These are phyloP conservation scores for Zymoseptoria pseudotritici DNA, from an alignment of 2,329 filamentous ascomycete species.

Conservation along the genomic window DNA sequence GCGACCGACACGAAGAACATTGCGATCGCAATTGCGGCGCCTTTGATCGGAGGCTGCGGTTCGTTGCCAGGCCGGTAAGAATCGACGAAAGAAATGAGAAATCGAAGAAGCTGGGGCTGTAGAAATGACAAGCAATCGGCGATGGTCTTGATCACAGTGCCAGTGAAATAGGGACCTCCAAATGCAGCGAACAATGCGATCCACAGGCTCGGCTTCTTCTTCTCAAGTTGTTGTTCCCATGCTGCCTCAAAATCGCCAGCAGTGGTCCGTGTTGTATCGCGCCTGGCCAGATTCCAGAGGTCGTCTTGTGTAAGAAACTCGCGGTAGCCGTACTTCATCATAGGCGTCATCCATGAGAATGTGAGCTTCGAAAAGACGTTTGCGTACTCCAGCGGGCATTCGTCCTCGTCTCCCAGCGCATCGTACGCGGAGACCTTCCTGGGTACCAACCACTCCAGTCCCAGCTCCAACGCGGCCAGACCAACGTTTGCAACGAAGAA, in stretches of 20 bases:
- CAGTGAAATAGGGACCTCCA: conserved; percentile 73
- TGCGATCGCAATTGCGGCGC: conserved; percentile 75
- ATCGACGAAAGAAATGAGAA: conserved; percentile 74
- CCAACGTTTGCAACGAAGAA: conserved; percentile 66
- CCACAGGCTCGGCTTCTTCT: conserved; percentile 76
- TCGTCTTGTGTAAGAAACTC: conserved; percentile 90
- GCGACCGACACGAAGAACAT: conserved; percentile 86
- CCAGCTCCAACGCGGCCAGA: conserved; percentile 62
- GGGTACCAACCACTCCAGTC: conserved; percentile 80
- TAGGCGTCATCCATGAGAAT: conserved; percentile 96
- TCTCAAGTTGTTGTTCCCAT: conserved; percentile 68
- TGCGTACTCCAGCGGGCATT: conserved; percentile 80
- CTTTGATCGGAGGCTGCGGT: conserved; percentile 72
- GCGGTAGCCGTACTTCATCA: conserved; percentile 94
- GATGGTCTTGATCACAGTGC: conserved; percentile 77
- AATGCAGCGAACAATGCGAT: conserved; percentile 76
- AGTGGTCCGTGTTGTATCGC: conserved; percentile 71
- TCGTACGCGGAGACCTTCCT: conserved; percentile 65
- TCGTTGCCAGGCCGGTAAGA: conserved; percentile 58
- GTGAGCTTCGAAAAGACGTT: conserved; percentile 89
- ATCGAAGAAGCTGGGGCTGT: conserved; percentile 81
- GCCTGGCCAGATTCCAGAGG: conserved; percentile 79
- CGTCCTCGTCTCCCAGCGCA: conserved; percentile 59
- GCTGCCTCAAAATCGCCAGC: conserved; percentile 61
- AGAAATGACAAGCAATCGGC: conserved; percentile 82